Percentiles rank a stretch among this genome's conserved stretches.
phyloP scores from a whole-genome alignment of 345 rosid genomes.

The Pugionium dolabratum region DNA sequence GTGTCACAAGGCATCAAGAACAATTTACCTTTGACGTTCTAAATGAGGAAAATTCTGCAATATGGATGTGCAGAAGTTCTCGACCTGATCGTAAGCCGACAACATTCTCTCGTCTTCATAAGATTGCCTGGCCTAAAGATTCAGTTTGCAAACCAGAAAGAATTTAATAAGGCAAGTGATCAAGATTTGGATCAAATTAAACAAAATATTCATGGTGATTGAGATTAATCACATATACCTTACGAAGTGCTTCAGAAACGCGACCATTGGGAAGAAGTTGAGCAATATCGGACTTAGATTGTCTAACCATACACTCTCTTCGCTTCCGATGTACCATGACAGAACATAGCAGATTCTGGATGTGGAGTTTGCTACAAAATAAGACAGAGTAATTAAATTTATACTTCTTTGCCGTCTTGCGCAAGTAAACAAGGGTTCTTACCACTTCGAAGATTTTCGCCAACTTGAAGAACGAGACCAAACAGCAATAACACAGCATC shows the following conservation, averaged over 20 bases:
- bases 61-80: constrained; percentile 37
- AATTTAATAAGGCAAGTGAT: not conserved
- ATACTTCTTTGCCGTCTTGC: not conserved
- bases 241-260: constrained; percentile 35
- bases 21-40: constrained; percentile 13
- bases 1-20: constrained; percentile 8
- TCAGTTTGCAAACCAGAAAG: not conserved
- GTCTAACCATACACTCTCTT: constrained; percentile 41
- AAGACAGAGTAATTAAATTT: too few relatives aligned
- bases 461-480: constrained; percentile 20
- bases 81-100: constrained; percentile 44
- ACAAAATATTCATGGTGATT: not conserved
- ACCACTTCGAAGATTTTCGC: constrained; percentile 37
- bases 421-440: constrained; percentile 4
- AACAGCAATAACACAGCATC: constrained; percentile 13
- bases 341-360: constrained; percentile 31
- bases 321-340: constrained; percentile 34
- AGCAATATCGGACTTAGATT: constrained; percentile 39
- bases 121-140: constrained; percentile 35
- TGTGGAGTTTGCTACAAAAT: constrained; percentile 37
- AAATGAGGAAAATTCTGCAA: constrained; percentile 16
- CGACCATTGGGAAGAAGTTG: constrained; percentile 33
- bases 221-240: constrained; percentile 26
- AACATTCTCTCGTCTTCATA: constrained; percentile 41
- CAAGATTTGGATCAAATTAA: not conserved